Conservation (phyloP, 371 early-diverging fungal species). For the Zychaea mexicana region DNA sequence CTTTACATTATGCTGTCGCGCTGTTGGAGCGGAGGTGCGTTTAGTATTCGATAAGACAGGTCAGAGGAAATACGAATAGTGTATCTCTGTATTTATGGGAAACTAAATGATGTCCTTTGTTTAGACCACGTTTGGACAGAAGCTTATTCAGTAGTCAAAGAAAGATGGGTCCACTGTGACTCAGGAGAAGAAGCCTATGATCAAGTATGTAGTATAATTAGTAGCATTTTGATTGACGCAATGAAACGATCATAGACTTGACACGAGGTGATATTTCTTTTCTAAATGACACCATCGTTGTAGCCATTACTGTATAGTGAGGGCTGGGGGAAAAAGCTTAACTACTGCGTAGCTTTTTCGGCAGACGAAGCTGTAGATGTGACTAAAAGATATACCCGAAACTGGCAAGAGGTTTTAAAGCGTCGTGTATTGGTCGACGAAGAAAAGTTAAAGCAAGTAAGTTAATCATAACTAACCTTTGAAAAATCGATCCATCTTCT, state of each 20-base stretch:
- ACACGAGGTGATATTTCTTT: no score
- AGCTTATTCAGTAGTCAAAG: constrained; percentile 55
- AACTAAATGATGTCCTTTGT: no score
- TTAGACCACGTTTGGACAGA: constrained; percentile 75
- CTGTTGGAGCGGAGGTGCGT: constrained; percentile 69
- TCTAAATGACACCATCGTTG: no score
- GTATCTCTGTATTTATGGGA: background rate
- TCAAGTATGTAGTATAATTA: constrained; percentile 38
- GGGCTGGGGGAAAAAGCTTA: constrained; percentile 79
- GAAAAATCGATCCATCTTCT: no score
- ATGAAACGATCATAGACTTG: no score
- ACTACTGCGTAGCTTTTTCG: constrained; percentile 61
- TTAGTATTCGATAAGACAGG: constrained; percentile 61
- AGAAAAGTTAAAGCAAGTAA: constrained; percentile 40
- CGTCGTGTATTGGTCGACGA: constrained; percentile 59
- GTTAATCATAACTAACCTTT: background rate
- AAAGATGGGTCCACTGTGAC: constrained; percentile 75
- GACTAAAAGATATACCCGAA: constrained; percentile 54
- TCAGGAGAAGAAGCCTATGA: constrained; percentile 70
- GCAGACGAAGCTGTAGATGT: constrained; percentile 66
- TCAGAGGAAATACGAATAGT: background rate
- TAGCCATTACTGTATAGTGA: constrained; percentile 64
- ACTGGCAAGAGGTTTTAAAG: constrained; percentile 44
- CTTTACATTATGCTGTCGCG: constrained; percentile 65
- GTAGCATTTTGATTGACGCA: no score